Percentiles rank a stretch among this genome's conserved stretches.
phyloP scores from a whole-genome alignment of 768 basidiomycete species.

The Leccinum obscurum region DNA sequence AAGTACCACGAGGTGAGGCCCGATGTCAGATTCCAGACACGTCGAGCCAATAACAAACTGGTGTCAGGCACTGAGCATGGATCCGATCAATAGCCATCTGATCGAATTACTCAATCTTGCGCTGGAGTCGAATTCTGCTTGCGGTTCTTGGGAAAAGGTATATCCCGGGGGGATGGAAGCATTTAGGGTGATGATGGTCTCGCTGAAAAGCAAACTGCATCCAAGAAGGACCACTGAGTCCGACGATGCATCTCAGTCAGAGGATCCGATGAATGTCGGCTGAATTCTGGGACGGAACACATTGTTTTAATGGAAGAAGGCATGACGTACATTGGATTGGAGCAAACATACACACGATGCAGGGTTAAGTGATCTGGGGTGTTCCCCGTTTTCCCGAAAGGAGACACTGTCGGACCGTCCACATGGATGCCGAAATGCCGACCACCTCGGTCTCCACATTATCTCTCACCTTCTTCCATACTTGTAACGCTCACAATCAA shows the following conservation, averaged over 20 bases:
- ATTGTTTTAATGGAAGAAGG: slow-evolving; percentile 25
- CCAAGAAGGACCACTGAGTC: slow-evolving; percentile 20
- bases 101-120: slow-evolving; percentile 82
- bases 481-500: slow-evolving; percentile 29
- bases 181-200: slow-evolving; percentile 34
- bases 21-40: neutral
- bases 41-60: slow-evolving; percentile 3
- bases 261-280: slow-evolving; percentile 35
- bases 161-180: slow-evolving; percentile 37
- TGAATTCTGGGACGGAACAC: slow-evolving; percentile 25
- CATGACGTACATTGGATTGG: slow-evolving; percentile 19
- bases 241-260: slow-evolving; percentile 19
- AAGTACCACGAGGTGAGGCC: slow-evolving; percentile 85
- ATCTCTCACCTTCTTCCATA: slow-evolving; percentile 32
- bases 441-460: slow-evolving; percentile 34
- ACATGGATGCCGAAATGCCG: slow-evolving; percentile 35
- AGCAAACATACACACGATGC: slow-evolving; percentile 24
- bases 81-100: slow-evolving; percentile 79
- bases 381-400: slow-evolving; percentile 13
- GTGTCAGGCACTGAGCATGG: slow-evolving; percentile 68
- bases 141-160: slow-evolving; percentile 34
- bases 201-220: slow-evolving; percentile 31
- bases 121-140: slow-evolving; percentile 51
- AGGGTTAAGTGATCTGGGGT: slow-evolving; percentile 31
- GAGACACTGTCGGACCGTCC: neutral